Evolutionary conservation across 2,329 filamentous ascomycete genomes (phyloP), one percentile per base, ranked within the genome.

Genomic region (Fusarium sp.): DNA sequence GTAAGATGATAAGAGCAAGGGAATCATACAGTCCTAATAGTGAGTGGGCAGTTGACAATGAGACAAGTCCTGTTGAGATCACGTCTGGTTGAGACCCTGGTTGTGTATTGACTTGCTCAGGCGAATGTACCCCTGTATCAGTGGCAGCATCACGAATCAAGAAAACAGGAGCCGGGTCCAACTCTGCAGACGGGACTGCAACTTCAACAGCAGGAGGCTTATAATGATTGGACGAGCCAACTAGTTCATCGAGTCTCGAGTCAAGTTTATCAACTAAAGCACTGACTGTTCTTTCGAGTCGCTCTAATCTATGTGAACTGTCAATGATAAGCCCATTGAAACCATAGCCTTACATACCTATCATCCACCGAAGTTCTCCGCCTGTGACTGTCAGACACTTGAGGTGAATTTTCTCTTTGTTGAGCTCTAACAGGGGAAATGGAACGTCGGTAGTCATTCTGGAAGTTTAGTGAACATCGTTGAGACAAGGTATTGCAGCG

Each of bases 111-210:
- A 27, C 15, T 11, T 72, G 54, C 35, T 67, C 68, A 2, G 71
- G 67, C 0, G 75, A 72, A 17, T 67, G 62, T 7, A 77, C 68
- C 13, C 71, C 75, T 12, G 73, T 70, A 46, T 77, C 73, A 0
- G 70, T 74, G 4, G 73, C 75, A 20, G 76, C 77, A 45, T 78
- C 76, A n/a, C 72, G 60, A 35, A 78, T 77, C 4, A 78, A 18
- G 20, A 78, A 60, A 2, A 78, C 74, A 1, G 77, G 77, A 5
- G 75, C 74, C 4, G 71, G 64, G 10, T 73, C 50, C 2, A 44
- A 52, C 1, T 75, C 70, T 11, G 56, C 14, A 5, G 58, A n/a
- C 0, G 27, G 7, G 3, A 38, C 13, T 7, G 54, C 20, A 5
- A 62, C 35, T 2, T 17, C 33, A 5, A 23, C 14, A 0, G 12